Base-by-base conservation (phyloP, 139 green algal genomes). In the Desmodesmus armatus region DNA sequence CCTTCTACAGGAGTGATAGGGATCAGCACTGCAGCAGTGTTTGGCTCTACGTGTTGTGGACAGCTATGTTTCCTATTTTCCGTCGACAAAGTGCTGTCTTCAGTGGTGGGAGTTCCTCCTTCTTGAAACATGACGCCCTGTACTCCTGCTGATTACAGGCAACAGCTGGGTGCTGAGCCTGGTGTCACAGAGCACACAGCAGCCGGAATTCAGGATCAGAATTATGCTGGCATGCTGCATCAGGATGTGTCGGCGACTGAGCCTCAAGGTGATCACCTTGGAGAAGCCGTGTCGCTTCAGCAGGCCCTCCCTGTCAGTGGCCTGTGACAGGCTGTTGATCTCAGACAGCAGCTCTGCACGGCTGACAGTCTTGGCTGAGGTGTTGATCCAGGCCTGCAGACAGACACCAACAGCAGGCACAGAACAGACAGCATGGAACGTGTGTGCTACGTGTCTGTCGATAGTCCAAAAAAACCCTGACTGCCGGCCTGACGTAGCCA, bases 181-280 rank as follows among this genome's bases (percentile, higher is more conserved):
- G 58, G 27, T 35, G 58, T 27, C 31, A 7, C 58, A 66, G 58
- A n/a, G 53, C 58, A 66, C n/a, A 27, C 58, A 66, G 58, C 55
- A 66, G 55, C 55, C 29, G 55, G n/a, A n/a, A n/a, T n/a, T n/a
- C 15, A 66, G 7, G 27, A 66, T 25, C 58, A 66, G 23, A 25
- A 66, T 25, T 27, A 35, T 25, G 23, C 23, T 58, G 13, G 17
- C 13, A 15, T 15, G 47, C 0, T 58, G 47, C 47, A 13, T 27
- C 23, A n/a, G n/a, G n/a, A n/a, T n/a, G n/a, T n/a, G n/a, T n/a
- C n/a, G n/a, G n/a, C n/a, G n/a, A n/a, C n/a, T n/a, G n/a, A n/a
- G n/a, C n/a, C n/a, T n/a, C n/a, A n/a, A n/a, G n/a, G n/a, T 55
- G 3, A 47, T 73, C 35, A 83, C 76, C 76, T 47, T 83, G 55